A percentile compares a stretch with the other conserved stretches of the same genome.
These are phyloP conservation scores for Wickerhamomyces pijperi DNA, from an alignment of 805 yeast species.

Conservation along the genomic window DNA sequence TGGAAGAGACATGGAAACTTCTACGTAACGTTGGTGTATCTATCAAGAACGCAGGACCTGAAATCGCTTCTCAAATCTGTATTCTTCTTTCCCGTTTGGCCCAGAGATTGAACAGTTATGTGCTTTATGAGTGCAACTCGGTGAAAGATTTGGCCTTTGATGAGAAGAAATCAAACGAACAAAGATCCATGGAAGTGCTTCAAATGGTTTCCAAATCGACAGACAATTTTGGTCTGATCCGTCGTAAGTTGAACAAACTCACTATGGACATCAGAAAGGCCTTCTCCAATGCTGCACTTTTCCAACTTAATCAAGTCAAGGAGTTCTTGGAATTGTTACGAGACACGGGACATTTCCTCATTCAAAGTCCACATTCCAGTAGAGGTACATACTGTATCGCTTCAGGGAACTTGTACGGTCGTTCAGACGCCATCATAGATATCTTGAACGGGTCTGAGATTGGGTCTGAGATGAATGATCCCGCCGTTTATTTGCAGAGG, in stretches of 20 bases:
- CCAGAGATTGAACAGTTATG: slow-evolving; percentile 56
- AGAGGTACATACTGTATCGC: slow-evolving; percentile 72
- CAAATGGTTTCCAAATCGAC: slow-evolving; percentile 41
- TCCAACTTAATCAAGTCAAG: slow-evolving; percentile 39
- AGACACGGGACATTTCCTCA: slow-evolving; percentile 62
- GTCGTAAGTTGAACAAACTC: slow-evolving; percentile 76
- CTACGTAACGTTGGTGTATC: slow-evolving; percentile 67
- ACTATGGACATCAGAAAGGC: slow-evolving; percentile 53
- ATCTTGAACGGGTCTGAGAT: slow-evolving; percentile 35
- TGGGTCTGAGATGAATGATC: slow-evolving; percentile 35
- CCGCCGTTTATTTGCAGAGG: no score
- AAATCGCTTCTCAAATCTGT: slow-evolving; percentile 69
- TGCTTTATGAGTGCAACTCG: slow-evolving; percentile 66
- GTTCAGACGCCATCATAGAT: slow-evolving; percentile 30
- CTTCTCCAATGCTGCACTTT: slow-evolving; percentile 63
- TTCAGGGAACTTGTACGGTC: slow-evolving; percentile 33
- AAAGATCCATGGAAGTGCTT: slow-evolving; percentile 23
- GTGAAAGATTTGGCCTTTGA: slow-evolving; percentile 40
- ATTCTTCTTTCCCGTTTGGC: slow-evolving; percentile 56
- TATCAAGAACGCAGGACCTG: slow-evolving; percentile 71
- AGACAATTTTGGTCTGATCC: slow-evolving; percentile 63
- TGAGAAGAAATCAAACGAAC: not conserved
- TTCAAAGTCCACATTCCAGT: slow-evolving; percentile 58
- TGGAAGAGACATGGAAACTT: slow-evolving; percentile 73
- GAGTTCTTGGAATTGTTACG: slow-evolving; percentile 47